Evolutionary conservation across 1,139 yeast species (phyloP), one percentile per base, ranked within the genome.

Genomic region (Blastobotrys elegans): DNA sequence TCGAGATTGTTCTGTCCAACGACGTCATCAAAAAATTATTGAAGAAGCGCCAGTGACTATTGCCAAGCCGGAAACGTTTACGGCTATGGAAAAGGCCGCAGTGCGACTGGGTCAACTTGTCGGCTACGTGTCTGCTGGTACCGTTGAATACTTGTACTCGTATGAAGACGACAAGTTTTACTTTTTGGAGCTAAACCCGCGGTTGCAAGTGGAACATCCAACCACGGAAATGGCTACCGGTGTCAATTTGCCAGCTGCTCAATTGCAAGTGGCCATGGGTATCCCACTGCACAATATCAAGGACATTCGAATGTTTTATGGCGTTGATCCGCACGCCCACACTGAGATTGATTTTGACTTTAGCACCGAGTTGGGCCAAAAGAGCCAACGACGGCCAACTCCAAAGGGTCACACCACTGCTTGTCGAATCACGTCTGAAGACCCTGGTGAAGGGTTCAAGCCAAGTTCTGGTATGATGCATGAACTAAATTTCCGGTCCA

Each of bases 211-310:
- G 55, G 98, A 92, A 76, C 98, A 92, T 76, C 98, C 98, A 61
- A 92, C 98, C 46, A 92, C 98, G 37, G 98, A 92, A 74, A 92
- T 92, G 98, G 98, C 88, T 49, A 84, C 96, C 24, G 98, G 98
- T 56, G 97, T 92, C 48, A 92, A 92, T 66, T 77, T 92, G 66
- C 98, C 98, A 34, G 95, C 97, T 52, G 96, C 98, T 44, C 98
- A 92, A 73, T 79, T 92, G 57, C 97, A 92, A 71, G 87, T 92
- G 70, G 97, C 98, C 56, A 92, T 92, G 98, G 98, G 98, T 77
- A 80, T 92, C 53, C 97, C 98, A 57, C 81, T 92, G 79, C 95
- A 92, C 68, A 80, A 95, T 71, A 86, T 92, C 59, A 79, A 85
- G 62, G 98, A 92, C 65, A 92, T 92, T 62, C 82, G 98, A 69